Percentiles rank a stretch among this genome's conserved stretches.
Evolutionary conservation across 805 yeast species (phyloP).

Genomic region (Starmera dryadoides): DNA sequence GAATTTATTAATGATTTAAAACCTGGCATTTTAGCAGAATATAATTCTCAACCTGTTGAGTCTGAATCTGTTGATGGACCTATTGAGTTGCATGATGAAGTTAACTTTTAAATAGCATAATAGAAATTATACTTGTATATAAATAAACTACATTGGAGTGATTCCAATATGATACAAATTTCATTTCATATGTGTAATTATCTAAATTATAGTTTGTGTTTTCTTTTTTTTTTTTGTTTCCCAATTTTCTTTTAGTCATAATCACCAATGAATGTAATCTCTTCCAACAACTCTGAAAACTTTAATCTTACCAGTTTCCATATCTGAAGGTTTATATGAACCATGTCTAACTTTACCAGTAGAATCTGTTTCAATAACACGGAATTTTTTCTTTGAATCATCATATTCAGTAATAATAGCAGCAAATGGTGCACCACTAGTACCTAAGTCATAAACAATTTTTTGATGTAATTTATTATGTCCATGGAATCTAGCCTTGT

Average conservation of each 20-base stretch:
- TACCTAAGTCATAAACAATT: constrained; percentile 52
- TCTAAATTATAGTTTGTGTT: not conserved
- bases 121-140: too few species aligned
- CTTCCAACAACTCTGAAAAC: constrained; percentile 77
- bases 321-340: constrained; percentile 60
- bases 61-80: not conserved
- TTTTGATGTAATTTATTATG: constrained; percentile 53
- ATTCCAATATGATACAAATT: too few species aligned
- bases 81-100: too few species aligned
- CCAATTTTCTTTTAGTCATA: not conserved
- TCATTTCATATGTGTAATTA: too few species aligned
- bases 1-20: constrained; percentile 11
- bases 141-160: too few species aligned
- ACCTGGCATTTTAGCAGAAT: not conserved
- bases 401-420: constrained; percentile 73
- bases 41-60: not conserved
- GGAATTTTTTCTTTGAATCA: constrained; percentile 57
- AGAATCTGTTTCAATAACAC: constrained; percentile 52
- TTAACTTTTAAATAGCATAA: too few species aligned
- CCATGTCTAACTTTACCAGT: constrained; percentile 49
- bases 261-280: constrained; percentile 67
- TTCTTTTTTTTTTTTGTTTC: not conserved
- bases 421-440: constrained; percentile 41
- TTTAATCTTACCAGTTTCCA: constrained; percentile 72
- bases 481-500: constrained; percentile 66